Base-by-base conservation (phyloP, 306 rosid species). In the Arachis stenosperma region DNA sequence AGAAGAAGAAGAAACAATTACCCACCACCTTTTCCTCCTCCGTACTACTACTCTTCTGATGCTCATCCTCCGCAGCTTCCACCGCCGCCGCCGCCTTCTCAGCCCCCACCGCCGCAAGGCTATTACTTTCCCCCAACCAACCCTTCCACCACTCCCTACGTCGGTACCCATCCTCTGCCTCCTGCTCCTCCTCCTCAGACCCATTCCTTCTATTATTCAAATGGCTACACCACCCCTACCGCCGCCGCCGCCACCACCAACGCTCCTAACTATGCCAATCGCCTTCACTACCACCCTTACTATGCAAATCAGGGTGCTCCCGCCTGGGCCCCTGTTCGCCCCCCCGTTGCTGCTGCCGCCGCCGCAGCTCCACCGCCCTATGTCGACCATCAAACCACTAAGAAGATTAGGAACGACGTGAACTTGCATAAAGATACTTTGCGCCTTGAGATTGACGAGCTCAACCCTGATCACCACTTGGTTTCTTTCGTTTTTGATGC, bases 401-500 rank as follows among this genome's bases (percentile, higher is more conserved):
- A 89, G 93, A 94, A 89, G 88, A 86, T 94, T 2, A 85, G 78
- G 79, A 94, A 89, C 53, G 90, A 89, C 74, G 99, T 91, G 29
- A 94, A 91, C 66, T 86, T 94, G 75, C 95, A 82, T 60, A 94
- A 88, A 76, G 89, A 85, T 30, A 89, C 95, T 39, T 61, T 94
- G 64, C 73, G 75, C 69, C 65, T 94, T 2, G 85, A 83, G 77
- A 48, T 85, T 1, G 97, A 94, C 74, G 90, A 85, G 68, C 81
- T 46, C 53, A 81, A 88, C 65, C 88, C 95, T 22, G 88, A 91
- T 89, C 95, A 89, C 9, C 89, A 81, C 62, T 83, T 94, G 86
- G 82, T 91, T 33, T 88, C 97, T 17, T 91, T 94, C 71, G 86
- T 81, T 73, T 94, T 94, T 13, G 97, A 94, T 70, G 96, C 96